These are phyloP conservation scores for Physcomitrellopsis africana DNA, from an alignment of 225 moss, liverwort and hornwort genomes.

Conservation along the genomic window DNA sequence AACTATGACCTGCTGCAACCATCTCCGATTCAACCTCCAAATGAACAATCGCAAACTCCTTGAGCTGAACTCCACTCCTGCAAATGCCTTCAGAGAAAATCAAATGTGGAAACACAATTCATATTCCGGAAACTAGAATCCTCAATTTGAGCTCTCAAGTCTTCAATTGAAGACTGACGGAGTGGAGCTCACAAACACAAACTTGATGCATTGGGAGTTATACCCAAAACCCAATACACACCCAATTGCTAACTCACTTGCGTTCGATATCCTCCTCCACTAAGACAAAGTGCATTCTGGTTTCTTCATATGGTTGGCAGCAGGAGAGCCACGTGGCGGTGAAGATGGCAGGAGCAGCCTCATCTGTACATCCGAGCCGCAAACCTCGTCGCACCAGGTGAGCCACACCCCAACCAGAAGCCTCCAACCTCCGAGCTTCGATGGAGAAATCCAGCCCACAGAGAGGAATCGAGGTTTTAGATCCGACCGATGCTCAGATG, in stretches of 20 bases:
- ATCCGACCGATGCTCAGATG: not conserved
- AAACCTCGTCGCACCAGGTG: not conserved
- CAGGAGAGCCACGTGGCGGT: constrained; percentile 34
- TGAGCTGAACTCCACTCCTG: too few relatives aligned
- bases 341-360: constrained; percentile 11
- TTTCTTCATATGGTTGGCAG: constrained; percentile 21
- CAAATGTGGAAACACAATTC: not conserved
- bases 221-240: too few relatives aligned
- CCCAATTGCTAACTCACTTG: not conserved
- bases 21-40: constrained; percentile 4
- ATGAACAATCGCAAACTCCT: not conserved
- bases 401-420: constrained; percentile 21
- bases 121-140: too few relatives aligned
- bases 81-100: too few relatives aligned
- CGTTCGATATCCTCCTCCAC: too few relatives aligned
- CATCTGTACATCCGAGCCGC: constrained; percentile 35
- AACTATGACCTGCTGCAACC: not conserved
- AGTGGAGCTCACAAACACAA: too few relatives aligned
- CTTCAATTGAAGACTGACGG: too few relatives aligned
- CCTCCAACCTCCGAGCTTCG: constrained; percentile 4
- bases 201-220: too few relatives aligned
- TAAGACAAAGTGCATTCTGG: constrained; percentile 7
- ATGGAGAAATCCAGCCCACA: constrained; percentile 1
- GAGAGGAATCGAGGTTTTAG: not conserved
- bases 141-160: too few relatives aligned